A percentile compares a stretch with the other conserved stretches of the same genome.
Evolutionary conservation across 2,329 filamentous ascomycete species (phyloP).

Genomic region (Trichoderma guizhouense): DNA sequence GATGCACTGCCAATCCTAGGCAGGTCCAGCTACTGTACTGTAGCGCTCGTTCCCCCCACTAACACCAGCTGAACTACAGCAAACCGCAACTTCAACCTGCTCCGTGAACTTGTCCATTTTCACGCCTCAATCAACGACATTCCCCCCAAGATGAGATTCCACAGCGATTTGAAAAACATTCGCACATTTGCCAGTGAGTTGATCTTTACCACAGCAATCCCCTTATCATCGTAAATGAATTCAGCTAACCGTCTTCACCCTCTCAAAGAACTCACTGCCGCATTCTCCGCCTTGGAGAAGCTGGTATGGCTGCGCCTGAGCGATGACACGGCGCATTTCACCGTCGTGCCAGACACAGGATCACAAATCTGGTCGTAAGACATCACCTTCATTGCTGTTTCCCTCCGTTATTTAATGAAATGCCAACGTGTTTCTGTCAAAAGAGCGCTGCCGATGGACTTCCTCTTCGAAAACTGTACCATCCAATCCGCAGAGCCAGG

Average conservation of each 20-base stretch:
- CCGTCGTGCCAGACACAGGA: slow-evolving; percentile 89
- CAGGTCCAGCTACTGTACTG: background rate
- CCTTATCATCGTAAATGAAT: background rate
- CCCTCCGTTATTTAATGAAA: background rate
- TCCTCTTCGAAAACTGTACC: slow-evolving; percentile 82
- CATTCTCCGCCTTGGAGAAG: slow-evolving; percentile 67
- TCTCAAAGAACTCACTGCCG: slow-evolving; percentile 58
- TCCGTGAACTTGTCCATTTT: background rate
- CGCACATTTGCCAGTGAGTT: slow-evolving; percentile 61
- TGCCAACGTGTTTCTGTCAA: background rate
- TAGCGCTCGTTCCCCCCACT: background rate
- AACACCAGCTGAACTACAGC: background rate
- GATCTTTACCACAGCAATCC: background rate
- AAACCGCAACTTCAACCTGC: background rate
- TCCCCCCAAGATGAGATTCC: slow-evolving; percentile 57
- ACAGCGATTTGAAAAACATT: slow-evolving; percentile 63
- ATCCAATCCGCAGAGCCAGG: slow-evolving; percentile 77
- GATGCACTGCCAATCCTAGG: background rate
- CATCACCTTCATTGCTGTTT: slow-evolving; percentile 2
- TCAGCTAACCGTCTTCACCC: background rate
- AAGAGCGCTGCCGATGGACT: slow-evolving; percentile 64
- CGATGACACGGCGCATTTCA: slow-evolving; percentile 85
- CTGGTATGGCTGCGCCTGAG: slow-evolving; percentile 89
- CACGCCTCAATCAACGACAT: background rate
- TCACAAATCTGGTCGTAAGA: slow-evolving; percentile 92